Percentiles rank a stretch among this genome's conserved stretches.
Evolutionary conservation across 805 yeast genomes (phyloP).

Genomic region (Wickerhamiella siamensis): DNA sequence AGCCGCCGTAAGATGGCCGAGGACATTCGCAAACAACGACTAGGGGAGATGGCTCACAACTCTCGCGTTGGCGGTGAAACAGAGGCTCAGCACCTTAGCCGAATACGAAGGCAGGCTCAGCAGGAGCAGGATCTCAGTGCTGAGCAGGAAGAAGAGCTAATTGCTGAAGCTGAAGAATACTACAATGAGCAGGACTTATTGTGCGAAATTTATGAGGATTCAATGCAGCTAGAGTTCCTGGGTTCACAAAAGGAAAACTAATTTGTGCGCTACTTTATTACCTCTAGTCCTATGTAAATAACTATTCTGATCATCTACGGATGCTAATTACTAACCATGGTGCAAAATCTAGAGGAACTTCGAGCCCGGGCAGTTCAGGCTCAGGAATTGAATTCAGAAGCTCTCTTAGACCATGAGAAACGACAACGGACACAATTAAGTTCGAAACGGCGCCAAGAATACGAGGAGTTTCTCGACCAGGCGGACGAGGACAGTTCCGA

Average conservation of each 20-base stretch:
- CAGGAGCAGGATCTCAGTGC: not conserved
- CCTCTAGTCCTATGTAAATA: no score
- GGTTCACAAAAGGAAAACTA: no score
- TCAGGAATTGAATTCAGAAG: not conserved
- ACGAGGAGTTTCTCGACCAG: not conserved
- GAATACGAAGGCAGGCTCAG: not conserved
- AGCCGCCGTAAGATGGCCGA: not conserved
- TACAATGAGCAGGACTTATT: not conserved
- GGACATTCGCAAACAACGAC: not conserved
- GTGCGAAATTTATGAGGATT: not conserved
- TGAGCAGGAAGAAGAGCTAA: not conserved
- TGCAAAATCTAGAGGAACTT: not conserved
- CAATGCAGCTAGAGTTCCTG: not conserved
- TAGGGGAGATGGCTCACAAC: not conserved
- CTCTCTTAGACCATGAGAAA: not conserved
- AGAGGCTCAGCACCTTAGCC: not conserved
- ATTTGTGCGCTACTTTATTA: no score
- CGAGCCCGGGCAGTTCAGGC: not conserved
- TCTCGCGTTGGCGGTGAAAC: not conserved
- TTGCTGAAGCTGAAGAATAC: conserved; percentile 1
- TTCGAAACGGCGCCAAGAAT: not conserved
- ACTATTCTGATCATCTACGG: no score
- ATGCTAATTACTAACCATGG: not conserved
- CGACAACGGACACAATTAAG: not conserved
- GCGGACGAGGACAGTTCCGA: not conserved